Percentiles rank a stretch among this genome's conserved stretches.
Conservation (phyloP, 495 filamentous ascomycete genomes). For the Trichoderma asperelloides region DNA sequence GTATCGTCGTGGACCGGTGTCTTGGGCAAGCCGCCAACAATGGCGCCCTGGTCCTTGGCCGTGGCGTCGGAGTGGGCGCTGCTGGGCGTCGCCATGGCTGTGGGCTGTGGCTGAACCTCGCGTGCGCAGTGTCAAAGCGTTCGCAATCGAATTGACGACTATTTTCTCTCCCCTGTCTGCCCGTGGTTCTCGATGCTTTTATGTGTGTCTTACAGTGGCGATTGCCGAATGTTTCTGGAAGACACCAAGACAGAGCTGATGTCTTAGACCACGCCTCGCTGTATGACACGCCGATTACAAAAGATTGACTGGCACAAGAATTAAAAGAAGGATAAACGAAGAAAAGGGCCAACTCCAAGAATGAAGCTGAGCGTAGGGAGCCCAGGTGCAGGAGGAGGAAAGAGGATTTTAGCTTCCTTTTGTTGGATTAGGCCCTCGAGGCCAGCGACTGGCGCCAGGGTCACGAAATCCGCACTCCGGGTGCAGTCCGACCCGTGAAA, state of each 20-base stretch:
- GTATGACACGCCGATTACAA: neutral
- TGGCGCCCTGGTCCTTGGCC: neutral
- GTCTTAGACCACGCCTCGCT: neutral
- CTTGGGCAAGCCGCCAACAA: neutral
- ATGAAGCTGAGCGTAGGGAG: neutral
- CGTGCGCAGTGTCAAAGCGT: neutral
- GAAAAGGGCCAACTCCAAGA: neutral
- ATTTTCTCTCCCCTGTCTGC: too few relatives aligned
- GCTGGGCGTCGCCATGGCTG: constrained; percentile 4
- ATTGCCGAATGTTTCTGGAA: too few relatives aligned
- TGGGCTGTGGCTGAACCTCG: neutral
- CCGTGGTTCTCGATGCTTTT: too few relatives aligned
- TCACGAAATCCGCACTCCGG: neutral
- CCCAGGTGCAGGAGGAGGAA: neutral
- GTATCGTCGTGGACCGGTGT: neutral
- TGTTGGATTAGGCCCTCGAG: neutral
- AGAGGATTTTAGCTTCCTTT: neutral
- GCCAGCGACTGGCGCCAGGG: neutral
- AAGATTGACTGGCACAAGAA: neutral
- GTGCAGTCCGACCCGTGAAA: neutral
- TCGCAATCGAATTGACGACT: too few relatives aligned
- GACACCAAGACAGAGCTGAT: neutral
- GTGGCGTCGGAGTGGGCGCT: constrained; percentile 4
- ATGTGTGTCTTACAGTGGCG: too few relatives aligned
- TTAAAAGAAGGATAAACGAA: neutral